Percentiles rank a stretch among this genome's conserved stretches.
Conservation (phyloP, 208 protist genomes). For the Wallacemonas rigidus region DNA sequence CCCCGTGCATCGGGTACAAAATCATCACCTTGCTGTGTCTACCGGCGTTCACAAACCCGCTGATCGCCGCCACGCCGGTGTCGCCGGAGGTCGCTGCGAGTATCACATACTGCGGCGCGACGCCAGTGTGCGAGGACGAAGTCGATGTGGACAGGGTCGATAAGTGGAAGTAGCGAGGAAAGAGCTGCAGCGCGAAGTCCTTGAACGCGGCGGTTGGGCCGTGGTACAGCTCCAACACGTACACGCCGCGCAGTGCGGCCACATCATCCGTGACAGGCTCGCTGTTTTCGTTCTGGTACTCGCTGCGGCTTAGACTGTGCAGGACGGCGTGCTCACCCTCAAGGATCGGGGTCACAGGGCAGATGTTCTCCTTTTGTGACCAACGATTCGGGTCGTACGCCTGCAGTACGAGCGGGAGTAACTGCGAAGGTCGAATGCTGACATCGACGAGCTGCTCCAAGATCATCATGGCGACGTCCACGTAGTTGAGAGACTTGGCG, state of each 20-base stretch:
- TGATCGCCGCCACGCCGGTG: constrained; percentile 88
- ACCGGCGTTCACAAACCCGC: constrained; percentile 77
- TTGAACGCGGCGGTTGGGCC: constrained; percentile 92
- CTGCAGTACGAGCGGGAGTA: constrained; percentile 59
- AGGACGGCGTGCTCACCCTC: constrained; percentile 5
- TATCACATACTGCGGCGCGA: constrained; percentile 55
- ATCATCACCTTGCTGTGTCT: constrained; percentile 80
- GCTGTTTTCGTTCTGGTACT: constrained; percentile 15
- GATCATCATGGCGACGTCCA: constrained; percentile 66
- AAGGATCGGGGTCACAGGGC: constrained; percentile 52
- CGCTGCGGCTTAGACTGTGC: constrained; percentile 4
- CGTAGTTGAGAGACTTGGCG: constrained; percentile 55
- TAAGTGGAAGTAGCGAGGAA: constrained; percentile 80
- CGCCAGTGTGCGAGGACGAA: neutral
- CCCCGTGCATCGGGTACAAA: constrained; percentile 83
- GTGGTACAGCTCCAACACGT: constrained; percentile 85
- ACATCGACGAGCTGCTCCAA: constrained; percentile 79
- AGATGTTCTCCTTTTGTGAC: constrained; percentile 56
- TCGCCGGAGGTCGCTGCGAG: constrained; percentile 90
- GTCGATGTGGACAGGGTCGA: neutral
- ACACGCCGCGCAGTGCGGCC: constrained; percentile 18
- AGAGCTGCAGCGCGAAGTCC: constrained; percentile 91
- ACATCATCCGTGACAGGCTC: constrained; percentile 2
- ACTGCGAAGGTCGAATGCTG: constrained; percentile 47
- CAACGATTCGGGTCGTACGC: constrained; percentile 76